Evolutionary conservation across 495 filamentous ascomycete species (phyloP).

Genomic region (Penicillium arizonense): DNA sequence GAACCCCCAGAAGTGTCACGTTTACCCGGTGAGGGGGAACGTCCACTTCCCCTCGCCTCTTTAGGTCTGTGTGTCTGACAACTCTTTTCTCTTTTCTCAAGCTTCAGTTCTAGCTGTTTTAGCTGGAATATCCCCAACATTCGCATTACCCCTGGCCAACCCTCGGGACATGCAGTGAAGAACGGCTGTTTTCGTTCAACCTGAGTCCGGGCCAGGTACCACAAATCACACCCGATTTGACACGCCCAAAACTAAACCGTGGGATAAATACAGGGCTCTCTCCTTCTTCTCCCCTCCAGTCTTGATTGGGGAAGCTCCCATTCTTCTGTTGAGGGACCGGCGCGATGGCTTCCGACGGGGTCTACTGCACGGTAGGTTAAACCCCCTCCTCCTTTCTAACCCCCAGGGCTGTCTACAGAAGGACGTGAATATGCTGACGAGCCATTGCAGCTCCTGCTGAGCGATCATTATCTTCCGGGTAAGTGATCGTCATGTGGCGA

Average conservation of each 20-base stretch:
- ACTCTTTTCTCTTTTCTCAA: neutral
- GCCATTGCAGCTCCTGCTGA: slow-evolving; percentile 71
- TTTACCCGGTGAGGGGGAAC: slow-evolving; percentile 2
- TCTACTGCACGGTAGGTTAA: slow-evolving; percentile 57
- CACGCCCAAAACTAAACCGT: neutral
- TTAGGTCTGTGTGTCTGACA: too few relatives aligned
- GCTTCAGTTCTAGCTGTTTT: neutral
- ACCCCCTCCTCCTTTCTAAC: slow-evolving; percentile 3
- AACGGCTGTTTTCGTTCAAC: slow-evolving; percentile 19
- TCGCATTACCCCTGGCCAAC: slow-evolving; percentile 14
- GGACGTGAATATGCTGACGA: slow-evolving; percentile 21
- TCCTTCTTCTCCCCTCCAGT: slow-evolving; percentile 1
- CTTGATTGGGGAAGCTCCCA: neutral
- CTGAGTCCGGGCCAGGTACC: slow-evolving; percentile 27
- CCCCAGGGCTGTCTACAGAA: neutral
- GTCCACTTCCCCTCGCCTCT: neutral
- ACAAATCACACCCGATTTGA: slow-evolving; percentile 5
- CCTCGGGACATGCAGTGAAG: slow-evolving; percentile 14
- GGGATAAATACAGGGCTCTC: slow-evolving; percentile 17
- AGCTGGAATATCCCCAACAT: neutral
- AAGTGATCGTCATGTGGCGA: slow-evolving; percentile 5
- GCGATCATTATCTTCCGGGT: slow-evolving; percentile 91
- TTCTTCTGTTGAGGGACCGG: slow-evolving; percentile 1
- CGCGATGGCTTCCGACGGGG: slow-evolving; percentile 37
- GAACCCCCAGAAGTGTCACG: neutral